Evolutionary conservation across 2,329 filamentous ascomycete genomes (phyloP).

Genomic region (Alternaria arborescens): DNA sequence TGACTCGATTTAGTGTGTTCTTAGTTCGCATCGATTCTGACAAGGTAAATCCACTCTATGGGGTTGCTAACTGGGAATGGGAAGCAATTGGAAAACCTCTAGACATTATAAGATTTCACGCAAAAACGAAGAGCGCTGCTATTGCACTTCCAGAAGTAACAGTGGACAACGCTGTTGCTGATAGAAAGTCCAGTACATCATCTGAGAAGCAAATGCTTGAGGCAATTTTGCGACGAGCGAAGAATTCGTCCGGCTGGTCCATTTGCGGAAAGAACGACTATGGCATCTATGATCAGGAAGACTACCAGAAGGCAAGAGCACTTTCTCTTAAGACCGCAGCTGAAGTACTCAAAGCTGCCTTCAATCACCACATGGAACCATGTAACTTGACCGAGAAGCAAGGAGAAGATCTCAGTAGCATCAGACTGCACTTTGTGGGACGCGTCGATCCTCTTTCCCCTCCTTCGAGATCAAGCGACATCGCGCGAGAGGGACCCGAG

Average conservation of each 20-base stretch:
- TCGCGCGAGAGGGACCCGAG: neutral
- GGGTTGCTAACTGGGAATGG: no score
- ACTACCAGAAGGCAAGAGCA: neutral
- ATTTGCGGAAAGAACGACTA: neutral
- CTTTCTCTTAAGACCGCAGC: neutral
- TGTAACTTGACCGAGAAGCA: neutral
- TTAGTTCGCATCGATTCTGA: no score
- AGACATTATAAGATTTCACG: no score
- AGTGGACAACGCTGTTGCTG: neutral
- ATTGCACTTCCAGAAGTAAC: neutral
- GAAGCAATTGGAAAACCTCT: no score
- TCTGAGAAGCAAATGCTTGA: neutral
- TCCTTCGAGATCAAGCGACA: no score
- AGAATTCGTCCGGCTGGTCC: neutral
- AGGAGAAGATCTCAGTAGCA: neutral
- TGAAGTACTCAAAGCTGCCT: neutral
- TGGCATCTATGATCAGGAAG: neutral
- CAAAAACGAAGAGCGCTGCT: no score
- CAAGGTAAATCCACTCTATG: no score
- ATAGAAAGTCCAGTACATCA: neutral
- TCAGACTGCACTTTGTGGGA: neutral
- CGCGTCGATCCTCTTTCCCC: neutral
- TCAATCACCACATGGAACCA: neutral
- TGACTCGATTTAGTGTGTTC: no score
- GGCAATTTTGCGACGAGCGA: neutral